Conservation (phyloP, 352 stramenopile species). For the Hyaloperonospora brassicae region DNA sequence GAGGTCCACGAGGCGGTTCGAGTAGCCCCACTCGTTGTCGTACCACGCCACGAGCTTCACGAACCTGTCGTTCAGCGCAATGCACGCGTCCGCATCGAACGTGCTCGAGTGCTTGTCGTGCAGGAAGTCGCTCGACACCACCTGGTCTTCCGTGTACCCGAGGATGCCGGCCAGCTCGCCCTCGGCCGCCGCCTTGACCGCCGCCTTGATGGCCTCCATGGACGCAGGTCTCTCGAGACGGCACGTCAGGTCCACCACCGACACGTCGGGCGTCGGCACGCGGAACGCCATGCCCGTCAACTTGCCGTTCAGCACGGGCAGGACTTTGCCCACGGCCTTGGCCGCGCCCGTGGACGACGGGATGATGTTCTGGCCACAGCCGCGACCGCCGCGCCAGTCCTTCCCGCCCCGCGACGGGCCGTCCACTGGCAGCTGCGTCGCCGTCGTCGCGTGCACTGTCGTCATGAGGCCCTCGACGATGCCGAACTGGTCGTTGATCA, state of each 20-base stretch:
- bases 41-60: slow-evolving; percentile 99
- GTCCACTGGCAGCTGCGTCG: slow-evolving; percentile 96
- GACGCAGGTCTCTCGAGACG: slow-evolving; percentile 83
- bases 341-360: slow-evolving; percentile 94
- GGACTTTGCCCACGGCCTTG: slow-evolving; percentile 66
- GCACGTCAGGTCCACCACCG: slow-evolving; percentile 84
- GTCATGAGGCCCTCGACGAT: slow-evolving; percentile 98
- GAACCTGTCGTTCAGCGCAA: slow-evolving; percentile 92
- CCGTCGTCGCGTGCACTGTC: slow-evolving; percentile 96
- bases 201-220: slow-evolving; percentile 96
- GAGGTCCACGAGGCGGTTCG: slow-evolving; percentile 93
- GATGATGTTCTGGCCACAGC: slow-evolving; percentile 97
- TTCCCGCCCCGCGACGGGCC: slow-evolving; percentile 90
- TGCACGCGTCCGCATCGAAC: slow-evolving; percentile 26
- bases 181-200: slow-evolving; percentile 91
- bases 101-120: slow-evolving; percentile 70
- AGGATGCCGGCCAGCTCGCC: slow-evolving; percentile 93
- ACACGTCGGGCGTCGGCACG: slow-evolving; percentile 85
- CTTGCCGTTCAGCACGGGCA: slow-evolving; percentile 89
- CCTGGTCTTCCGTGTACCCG: slow-evolving; percentile 95
- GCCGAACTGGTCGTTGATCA: slow-evolving; percentile 97
- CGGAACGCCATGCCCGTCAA: slow-evolving; percentile 90
- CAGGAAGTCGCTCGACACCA: slow-evolving; percentile 97
- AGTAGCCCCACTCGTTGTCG: slow-evolving; percentile 99
- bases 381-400: slow-evolving; percentile 96